Evolutionary conservation across 306 rosid species (phyloP), one percentile per base, ranked within the genome.

Genomic region (Cicer pinnatifidum): DNA sequence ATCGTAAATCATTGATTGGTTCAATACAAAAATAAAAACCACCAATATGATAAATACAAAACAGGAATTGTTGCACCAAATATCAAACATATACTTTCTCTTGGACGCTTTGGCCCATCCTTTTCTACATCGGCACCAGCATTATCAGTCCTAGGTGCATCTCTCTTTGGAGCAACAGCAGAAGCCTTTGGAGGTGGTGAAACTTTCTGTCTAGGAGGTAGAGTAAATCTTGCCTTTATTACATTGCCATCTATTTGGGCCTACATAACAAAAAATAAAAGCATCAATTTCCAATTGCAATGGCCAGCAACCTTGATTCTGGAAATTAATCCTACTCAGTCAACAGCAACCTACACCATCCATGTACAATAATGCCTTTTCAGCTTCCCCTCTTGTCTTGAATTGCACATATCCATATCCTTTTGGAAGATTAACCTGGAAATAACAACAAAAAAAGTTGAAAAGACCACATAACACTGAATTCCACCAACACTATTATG

Each of bases 241-340:
- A 90, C 85, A 76, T 91, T 95, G 39, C 99, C 99, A 90, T 95
- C 99, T 64, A 95, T 95, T 81, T 95, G 97, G 44, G 92, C 97
- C 99, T 95, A 86, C 83, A 87, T 79, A 72, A 45, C 50, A 78
- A 78, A 60, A 58, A 82, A 47, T 43, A 10, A 73, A 50, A 10
- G 56, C 72, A 79, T 75, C 57, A 70, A 67, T 66, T 39, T 73
- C 80, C 19, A 65, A 35, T 72, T 59, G 75, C 17, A 39, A 19
- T 43, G 61, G n/a, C 57, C 35, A 54, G 37, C 40, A 78, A n/a
- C 59, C 56, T 69, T 72, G 37, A 66, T 20, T 50, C 71, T 2
- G 48, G 35, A 77, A 72, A 77, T 16, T 9, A 67, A 61, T 67
- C 41, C 58, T 56, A 73, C 33, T 9, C 61, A 45, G 71, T 73